Conservation (phyloP, 164 flowering plant genomes). For the Magnolia kwangsiensis region DNA sequence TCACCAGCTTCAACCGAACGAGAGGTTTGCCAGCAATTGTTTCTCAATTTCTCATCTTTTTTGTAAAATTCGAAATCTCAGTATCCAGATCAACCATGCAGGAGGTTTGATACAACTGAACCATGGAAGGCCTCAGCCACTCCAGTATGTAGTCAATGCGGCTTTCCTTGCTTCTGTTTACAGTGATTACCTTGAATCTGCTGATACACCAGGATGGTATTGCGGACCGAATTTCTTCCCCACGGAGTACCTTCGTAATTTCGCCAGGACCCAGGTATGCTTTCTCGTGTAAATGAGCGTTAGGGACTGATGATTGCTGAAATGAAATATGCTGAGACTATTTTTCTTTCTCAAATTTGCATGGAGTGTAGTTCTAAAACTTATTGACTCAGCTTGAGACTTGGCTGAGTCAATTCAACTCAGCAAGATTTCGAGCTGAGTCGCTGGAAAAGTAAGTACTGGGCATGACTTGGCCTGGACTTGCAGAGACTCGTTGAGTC, state of each 20-base stretch:
- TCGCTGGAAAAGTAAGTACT: too few species aligned
- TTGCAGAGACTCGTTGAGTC: too few species aligned
- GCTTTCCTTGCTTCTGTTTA: slow-evolving; percentile 84
- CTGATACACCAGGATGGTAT: slow-evolving; percentile 98
- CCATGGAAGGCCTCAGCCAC: slow-evolving; percentile 93
- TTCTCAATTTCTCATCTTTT: neutral
- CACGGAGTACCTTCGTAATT: slow-evolving; percentile 64
- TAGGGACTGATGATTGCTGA: neutral
- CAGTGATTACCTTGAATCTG: slow-evolving; percentile 88
- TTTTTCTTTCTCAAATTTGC: too few species aligned
- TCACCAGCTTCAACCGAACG: slow-evolving; percentile 76
- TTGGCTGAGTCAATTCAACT: too few species aligned
- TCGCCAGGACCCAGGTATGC: slow-evolving; percentile 87
- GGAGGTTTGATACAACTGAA: slow-evolving; percentile 90
- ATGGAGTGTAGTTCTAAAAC: too few species aligned
- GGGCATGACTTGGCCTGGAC: too few species aligned
- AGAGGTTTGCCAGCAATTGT: slow-evolving; percentile 41
- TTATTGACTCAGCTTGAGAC: too few species aligned
- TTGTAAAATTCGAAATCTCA: neutral
- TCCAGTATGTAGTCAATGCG: slow-evolving; percentile 86
- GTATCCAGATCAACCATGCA: slow-evolving; percentile 19
- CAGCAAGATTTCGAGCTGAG: too few species aligned
- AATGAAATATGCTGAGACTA: too few species aligned
- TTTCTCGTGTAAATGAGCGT: neutral
- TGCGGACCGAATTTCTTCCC: slow-evolving; percentile 92